phyloP scores from a whole-genome alignment of 345 rosid genomes.

The Citrus hindsii region DNA sequence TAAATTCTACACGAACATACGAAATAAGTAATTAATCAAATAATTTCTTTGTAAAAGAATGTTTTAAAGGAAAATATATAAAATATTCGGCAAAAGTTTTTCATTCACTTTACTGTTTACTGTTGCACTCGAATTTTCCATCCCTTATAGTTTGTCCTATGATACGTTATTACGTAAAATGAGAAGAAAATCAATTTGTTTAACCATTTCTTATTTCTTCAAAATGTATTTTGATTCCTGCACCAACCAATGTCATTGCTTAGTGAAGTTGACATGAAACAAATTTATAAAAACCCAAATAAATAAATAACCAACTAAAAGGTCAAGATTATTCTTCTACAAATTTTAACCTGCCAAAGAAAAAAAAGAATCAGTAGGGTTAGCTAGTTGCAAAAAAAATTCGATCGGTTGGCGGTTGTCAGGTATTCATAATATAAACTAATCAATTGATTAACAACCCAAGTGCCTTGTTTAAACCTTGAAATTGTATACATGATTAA shows the following conservation, averaged over 20 bases:
- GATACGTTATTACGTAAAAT: too few species aligned
- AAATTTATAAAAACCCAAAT: not conserved
- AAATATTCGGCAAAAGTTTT: too few species aligned
- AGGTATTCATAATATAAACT: not conserved
- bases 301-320: not conserved
- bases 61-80: too few species aligned
- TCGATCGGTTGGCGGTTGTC: not conserved
- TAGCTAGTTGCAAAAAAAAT: not conserved
- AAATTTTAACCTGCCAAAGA: not conserved
- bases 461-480: not conserved
- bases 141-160: too few species aligned
- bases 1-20: too few species aligned
- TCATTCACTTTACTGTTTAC: too few species aligned
- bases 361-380: not conserved
- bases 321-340: not conserved
- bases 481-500: not conserved
- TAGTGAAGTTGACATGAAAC: not conserved
- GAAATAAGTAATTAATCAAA: too few species aligned
- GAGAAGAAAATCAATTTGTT: too few species aligned
- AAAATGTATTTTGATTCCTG: too few species aligned
- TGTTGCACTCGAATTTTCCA: too few species aligned
- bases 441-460: not conserved
- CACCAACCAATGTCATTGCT: not conserved
- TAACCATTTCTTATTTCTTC: too few species aligned
- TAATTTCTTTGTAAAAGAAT: too few species aligned